These are phyloP conservation scores for Escovopsis sp. DNA, from an alignment of 2,329 filamentous ascomycete species.

Conservation along the genomic window DNA sequence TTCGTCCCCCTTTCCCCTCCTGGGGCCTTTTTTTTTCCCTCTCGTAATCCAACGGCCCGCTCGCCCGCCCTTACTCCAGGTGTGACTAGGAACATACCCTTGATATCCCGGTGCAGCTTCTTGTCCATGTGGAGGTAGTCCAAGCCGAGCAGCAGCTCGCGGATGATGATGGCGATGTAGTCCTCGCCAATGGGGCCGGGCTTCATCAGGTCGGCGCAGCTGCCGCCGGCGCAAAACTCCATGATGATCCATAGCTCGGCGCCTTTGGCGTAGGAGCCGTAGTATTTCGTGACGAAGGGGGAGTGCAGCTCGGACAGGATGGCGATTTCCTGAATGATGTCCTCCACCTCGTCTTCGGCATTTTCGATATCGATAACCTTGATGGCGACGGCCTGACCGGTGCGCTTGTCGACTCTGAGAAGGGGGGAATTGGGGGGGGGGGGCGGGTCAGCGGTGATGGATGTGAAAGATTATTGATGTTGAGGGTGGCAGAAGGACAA, in stretches of 20 bases:
- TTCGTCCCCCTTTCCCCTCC: too few relatives aligned
- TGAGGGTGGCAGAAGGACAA: neutral
- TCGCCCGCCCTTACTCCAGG: neutral
- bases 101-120: slow-evolving; percentile 93
- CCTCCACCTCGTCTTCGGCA: slow-evolving; percentile 96
- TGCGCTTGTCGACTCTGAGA: slow-evolving; percentile 77
- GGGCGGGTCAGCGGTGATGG: neutral
- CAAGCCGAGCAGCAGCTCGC: slow-evolving; percentile 76
- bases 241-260: slow-evolving; percentile 98
- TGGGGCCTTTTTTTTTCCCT: too few relatives aligned
- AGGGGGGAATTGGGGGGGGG: neutral
- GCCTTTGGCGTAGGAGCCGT: slow-evolving; percentile 90
- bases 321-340: slow-evolving; percentile 97
- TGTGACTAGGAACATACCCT: slow-evolving; percentile 41
- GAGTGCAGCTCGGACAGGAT: slow-evolving; percentile 94
- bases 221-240: slow-evolving; percentile 96
- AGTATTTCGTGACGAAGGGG: slow-evolving; percentile 93
- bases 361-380: slow-evolving; percentile 98
- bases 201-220: slow-evolving; percentile 91
- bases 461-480: neutral
- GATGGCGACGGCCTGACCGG: slow-evolving; percentile 87
- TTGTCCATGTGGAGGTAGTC: slow-evolving; percentile 92
- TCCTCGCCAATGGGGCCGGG: slow-evolving; percentile 83
- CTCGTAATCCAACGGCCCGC: too few relatives aligned
- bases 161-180: slow-evolving; percentile 90